Conservation (phyloP, 306 rosid species). For the Medicago arabica region DNA sequence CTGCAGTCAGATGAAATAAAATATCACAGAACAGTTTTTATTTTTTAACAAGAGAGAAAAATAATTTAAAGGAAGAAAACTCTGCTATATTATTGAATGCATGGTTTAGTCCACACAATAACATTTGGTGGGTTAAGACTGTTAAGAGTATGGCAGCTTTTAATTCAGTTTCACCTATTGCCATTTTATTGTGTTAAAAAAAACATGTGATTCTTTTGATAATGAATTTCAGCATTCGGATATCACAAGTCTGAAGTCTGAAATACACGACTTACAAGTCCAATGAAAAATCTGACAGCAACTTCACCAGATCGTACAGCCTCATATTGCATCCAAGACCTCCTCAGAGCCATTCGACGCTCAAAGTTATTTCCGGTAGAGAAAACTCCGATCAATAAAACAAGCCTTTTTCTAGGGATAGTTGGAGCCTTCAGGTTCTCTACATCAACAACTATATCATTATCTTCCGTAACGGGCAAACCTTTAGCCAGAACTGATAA, state of each 20-base stretch:
- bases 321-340: constrained; percentile 95
- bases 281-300: constrained; percentile 90
- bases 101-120: constrained; percentile 21
- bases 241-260: constrained; percentile 25
- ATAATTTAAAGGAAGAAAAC: not conserved
- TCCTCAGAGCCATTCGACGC: constrained; percentile 92
- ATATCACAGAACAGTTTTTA: constrained; percentile 28
- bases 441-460: constrained; percentile 62
- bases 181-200: constrained; percentile 14
- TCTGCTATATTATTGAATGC: constrained; percentile 21
- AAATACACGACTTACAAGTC: constrained; percentile 76
- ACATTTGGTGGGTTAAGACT: not conserved
- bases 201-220: not conserved
- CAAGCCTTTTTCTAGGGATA: constrained; percentile 62
- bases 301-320: constrained; percentile 83
- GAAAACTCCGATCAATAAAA: constrained; percentile 81
- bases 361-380: constrained; percentile 94
- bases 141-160: constrained; percentile 25
- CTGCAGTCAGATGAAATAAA: constrained; percentile 56
- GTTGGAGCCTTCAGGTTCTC: constrained; percentile 80
- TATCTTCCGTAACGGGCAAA: constrained; percentile 88
- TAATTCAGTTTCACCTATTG: not conserved
- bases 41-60: constrained; percentile 15
- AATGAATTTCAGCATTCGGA: constrained; percentile 29
- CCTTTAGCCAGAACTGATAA: constrained; percentile 91